Evolutionary conservation across 176 grass and related monocot genomes (phyloP), one percentile per base, ranked within the genome.

Genomic region (Ensete ventricosum): DNA sequence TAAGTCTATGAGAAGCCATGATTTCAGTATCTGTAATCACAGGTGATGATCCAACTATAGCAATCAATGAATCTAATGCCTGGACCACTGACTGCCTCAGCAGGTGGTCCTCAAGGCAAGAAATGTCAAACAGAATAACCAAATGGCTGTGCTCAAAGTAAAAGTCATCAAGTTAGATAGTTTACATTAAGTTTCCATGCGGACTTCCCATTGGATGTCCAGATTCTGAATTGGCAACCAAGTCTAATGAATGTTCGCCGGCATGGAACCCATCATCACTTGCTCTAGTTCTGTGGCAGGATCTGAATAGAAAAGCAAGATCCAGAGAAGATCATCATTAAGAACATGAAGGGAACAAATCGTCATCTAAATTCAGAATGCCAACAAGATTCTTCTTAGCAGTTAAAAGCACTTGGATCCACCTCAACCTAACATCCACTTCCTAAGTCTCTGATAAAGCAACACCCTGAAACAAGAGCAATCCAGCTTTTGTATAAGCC

Each of bases 21-120:
- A 34, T 64, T 76, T 62, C 29, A 12, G 21, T 48, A 20, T 55
- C 23, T 21, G 9, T 9, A 50, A 53, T 10, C 75, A 17, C 60
- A 75, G 14, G 48, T 19, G 34, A 67, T 19, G 49, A 63, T 52
- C 60, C 49, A 77, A 67, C 53, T 24, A 77, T 34, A 67, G 49
- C 62, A 67, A 77, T 66, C 62, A 54, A n/a, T 43, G 60, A 62
- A 16, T 29, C 34, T 53, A 52, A 67, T 67, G 26, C 29, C 57
- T 23, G 57, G 74, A 76, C 75, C 75, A 77, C 75, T 67, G 26
- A 25, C 73, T 62, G 43, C 34, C 54, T 3, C n/a, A 64, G 48
- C 75, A 66, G 49, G 43, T 77, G 75, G 59, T 77, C 62, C 62
- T 26, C 24, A 60, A 62, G 9, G 3, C 34, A 43, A 43, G 34